These are phyloP conservation scores for Elsinoe batatas DNA, from an alignment of 2,329 filamentous ascomycete genomes.

Conservation along the genomic window DNA sequence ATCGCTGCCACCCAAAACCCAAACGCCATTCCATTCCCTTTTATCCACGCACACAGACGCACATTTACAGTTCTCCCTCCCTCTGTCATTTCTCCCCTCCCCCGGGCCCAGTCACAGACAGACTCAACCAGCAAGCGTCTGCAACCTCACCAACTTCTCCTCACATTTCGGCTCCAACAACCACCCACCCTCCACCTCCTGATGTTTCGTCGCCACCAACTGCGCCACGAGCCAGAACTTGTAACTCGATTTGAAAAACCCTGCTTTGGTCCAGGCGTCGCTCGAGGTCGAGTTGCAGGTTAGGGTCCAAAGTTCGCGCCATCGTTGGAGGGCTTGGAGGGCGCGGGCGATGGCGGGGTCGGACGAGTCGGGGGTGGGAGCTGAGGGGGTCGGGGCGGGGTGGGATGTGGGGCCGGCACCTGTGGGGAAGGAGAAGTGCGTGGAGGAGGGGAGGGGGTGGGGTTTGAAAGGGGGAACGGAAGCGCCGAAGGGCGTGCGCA, in stretches of 20 bases:
- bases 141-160: slow-evolving; percentile 9
- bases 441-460: background rate
- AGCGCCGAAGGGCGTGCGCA: slow-evolving; percentile 9
- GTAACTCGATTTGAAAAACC: slow-evolving; percentile 11
- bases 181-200: slow-evolving; percentile 9
- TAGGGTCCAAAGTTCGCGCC: slow-evolving; percentile 7
- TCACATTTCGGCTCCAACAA: slow-evolving; percentile 12
- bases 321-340: background rate
- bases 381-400: background rate
- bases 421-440: background rate
- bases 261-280: slow-evolving; percentile 3
- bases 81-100: background rate
- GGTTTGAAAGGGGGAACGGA: background rate
- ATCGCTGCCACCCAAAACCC: background rate
- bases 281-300: slow-evolving; percentile 9
- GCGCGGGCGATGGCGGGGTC: slow-evolving; percentile 9
- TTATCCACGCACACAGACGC: background rate
- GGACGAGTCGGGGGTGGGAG: background rate
- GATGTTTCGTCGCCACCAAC: slow-evolving; percentile 10
- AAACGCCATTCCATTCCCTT: background rate
- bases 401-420: background rate
- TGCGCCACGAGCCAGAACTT: slow-evolving; percentile 12
- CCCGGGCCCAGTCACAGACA: background rate
- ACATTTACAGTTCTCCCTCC: background rate
- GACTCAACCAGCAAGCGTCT: slow-evolving; percentile 6